Evolutionary conservation across 129 eudicot species (phyloP), one percentile per base, ranked within the genome.

Genomic region (Silybum marianum): DNA sequence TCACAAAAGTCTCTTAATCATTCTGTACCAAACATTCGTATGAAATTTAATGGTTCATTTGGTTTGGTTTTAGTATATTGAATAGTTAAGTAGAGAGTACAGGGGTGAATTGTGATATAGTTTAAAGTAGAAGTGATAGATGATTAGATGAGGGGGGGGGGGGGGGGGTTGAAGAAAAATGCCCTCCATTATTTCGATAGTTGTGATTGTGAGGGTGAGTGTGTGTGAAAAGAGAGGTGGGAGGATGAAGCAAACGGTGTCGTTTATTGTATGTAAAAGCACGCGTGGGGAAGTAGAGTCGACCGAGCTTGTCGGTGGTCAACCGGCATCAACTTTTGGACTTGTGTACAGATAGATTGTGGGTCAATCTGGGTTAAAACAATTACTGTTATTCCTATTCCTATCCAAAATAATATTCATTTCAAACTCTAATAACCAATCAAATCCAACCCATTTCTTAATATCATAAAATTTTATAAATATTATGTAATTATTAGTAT

Each of bases 271-370:
- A 38, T 6, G 2, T 2, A 71, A 67, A 77, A 77, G 80, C 85
- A 81, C 60, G 80, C 85, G 85, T 74, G 85, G 80, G 51, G 71
- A 32, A 2, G 36, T 32, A 3, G 36, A 58, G 86, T 40, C 24
- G 82, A 83, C 74, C 69, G 28, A 28, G 30, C 26, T 77, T 83
- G 86, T 83, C 86, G 82, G 86, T 83, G 86, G 86, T 83, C 86
- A 83, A 83, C 86, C 82, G 78, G 86, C 82, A 71, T 77, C 86
- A 68, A 26, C 69, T 38, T 75, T 82, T 76, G 71, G 77, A 68
- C 10, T 71, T 60, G 69, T 58, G 78, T 77, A 83, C 81, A 77
- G 74, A 67, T 71, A 19, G 40, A 77, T 40, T 62, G 36, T 19
- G 46, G 86, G 86, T 83, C 74, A 77, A 76, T 18, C 21, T 83